phyloP scores from a whole-genome alignment of 1,284 basidiomycete species.

The Austroboletus rostrupii region DNA sequence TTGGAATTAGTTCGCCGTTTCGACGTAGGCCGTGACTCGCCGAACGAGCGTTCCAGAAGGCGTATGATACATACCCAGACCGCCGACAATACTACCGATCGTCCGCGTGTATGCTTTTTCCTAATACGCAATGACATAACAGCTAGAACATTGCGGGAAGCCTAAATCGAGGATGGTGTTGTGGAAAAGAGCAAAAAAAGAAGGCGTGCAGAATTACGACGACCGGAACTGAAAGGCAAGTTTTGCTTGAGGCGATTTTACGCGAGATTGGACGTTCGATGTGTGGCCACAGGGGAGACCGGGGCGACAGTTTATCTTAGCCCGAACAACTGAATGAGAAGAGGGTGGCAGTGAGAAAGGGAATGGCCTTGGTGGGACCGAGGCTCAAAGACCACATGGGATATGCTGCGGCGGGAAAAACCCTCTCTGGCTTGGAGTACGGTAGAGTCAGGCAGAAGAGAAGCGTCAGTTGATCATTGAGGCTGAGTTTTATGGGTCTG shows the following conservation, averaged over 20 bases:
- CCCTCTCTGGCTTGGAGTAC: conserved; percentile 1
- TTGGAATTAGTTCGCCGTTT: neutral
- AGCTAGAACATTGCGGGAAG: conserved; percentile 4
- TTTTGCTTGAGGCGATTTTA: neutral
- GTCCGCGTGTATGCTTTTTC: conserved; percentile 6
- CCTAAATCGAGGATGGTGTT: conserved; percentile 1
- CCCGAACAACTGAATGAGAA: conserved; percentile 1
- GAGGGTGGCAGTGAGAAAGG: conserved; percentile 2
- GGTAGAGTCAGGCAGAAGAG: conserved; percentile 3
- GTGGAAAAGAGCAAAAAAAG: neutral
- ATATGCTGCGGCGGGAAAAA: conserved; percentile 4
- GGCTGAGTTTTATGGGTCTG: conserved; percentile 1
- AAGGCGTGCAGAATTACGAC: neutral
- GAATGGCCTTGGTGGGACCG: conserved; percentile 1
- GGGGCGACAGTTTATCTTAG: neutral
- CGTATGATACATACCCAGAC: neutral
- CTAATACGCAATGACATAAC: neutral
- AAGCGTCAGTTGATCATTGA: neutral
- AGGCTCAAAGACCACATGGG: conserved; percentile 2
- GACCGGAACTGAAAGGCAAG: conserved; percentile 1
- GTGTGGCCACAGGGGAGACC: neutral
- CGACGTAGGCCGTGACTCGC: neutral
- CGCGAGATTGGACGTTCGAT: neutral
- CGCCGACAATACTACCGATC: conserved; percentile 19
- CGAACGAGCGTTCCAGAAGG: conserved; percentile 2